Evolutionary conservation across 352 stramenopile species (phyloP), one percentile per base, ranked within the genome.

Genomic region (Globisporangium abappressorium): DNA sequence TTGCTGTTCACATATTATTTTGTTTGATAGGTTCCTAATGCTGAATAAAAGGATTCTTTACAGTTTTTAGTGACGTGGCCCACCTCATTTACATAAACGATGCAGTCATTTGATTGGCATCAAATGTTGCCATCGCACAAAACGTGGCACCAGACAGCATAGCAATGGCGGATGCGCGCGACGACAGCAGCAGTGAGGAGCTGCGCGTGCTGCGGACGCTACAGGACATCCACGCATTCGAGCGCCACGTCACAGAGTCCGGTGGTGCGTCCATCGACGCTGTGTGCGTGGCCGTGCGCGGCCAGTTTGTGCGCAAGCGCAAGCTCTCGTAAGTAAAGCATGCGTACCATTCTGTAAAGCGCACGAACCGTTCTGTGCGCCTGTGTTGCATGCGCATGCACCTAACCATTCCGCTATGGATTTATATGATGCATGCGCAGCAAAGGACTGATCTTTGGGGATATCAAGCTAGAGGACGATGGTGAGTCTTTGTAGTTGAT

Each of bases 381-480:
- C 5, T 46, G 38, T 20, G 15, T 49, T 49, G 41, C 41, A 49
- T 49, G 15, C 15, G 9, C 41, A 49, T n/a, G 41, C 14, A 5
- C 15, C 41, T 9, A 22, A 20, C 15, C 6, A 49, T 15, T n/a
- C 41, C 68, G 47, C 26, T 47, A 33, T 54, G 33, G 12, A 2
- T 34, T 14, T n/a, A 20, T 20, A 34, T 62, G n/a, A 14, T 34
- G 26, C 14, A 33, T 2, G 14, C 5, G 15, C 65, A 95, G 88
- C 43, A 95, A 95, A 74, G 76, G 75, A 1, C 79, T 95, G 54
- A 82, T 93, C 61, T 95, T 95, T 62, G 83, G 84, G 7, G 88
- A 95, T 68, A 88, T 95, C 41, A 76, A 85, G 41, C 71, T 95
- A 6, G 75, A 76, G 8, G 85, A 93, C 68, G 71, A 73, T 64